These are phyloP conservation scores for Turnera subulata DNA, from an alignment of 345 rosid genomes.

Conservation along the genomic window DNA sequence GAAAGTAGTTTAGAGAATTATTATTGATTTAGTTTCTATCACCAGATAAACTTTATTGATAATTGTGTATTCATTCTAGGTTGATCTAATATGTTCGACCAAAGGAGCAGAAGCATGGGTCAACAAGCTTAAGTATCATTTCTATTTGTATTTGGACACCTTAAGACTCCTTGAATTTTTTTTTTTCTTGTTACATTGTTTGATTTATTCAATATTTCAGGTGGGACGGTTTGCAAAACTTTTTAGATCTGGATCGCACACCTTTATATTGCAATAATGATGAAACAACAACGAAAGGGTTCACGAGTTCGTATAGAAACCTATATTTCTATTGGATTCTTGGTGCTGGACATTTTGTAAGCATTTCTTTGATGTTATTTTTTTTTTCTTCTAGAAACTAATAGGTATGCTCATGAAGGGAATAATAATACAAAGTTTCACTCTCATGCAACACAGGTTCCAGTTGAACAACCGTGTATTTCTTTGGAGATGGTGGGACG, in stretches of 20 bases:
- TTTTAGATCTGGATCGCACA: conserved; percentile 13
- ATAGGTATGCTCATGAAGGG: background rate
- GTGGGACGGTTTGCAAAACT: conserved; percentile 33
- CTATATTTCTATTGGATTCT: conserved; percentile 37
- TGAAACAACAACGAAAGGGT: conserved; percentile 22
- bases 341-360: conserved; percentile 42
- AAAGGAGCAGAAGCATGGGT: conserved; percentile 46
- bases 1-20: no score
- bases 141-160: background rate
- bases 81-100: conserved; percentile 45
- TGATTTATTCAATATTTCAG: conserved; percentile 8
- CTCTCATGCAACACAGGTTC: conserved; percentile 23
- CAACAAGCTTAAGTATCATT: conserved; percentile 31
- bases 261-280: conserved; percentile 32
- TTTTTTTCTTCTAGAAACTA: background rate
- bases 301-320: conserved; percentile 28
- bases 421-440: background rate
- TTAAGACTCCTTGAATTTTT: background rate
- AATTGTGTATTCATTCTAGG: conserved; percentile 15
- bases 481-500: conserved; percentile 39
- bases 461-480: conserved; percentile 39
- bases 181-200: no score
- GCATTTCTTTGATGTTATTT: background rate
- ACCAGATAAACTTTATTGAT: no score
- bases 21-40: no score